Evolutionary conservation across 2,329 filamentous ascomycete species (phyloP).

Genomic region (Colletotrichum shisoi): DNA sequence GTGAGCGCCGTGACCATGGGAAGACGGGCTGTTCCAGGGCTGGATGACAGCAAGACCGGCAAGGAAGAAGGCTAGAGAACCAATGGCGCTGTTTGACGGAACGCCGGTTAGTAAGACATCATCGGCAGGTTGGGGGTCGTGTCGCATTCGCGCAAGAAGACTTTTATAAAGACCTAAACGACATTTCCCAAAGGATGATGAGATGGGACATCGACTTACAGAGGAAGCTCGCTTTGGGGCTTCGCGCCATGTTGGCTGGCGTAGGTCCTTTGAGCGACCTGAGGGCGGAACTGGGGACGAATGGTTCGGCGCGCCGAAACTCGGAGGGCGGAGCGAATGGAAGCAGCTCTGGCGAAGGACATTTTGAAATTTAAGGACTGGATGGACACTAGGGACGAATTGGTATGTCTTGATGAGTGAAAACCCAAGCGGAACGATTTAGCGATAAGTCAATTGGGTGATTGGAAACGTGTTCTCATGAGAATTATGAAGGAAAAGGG

Average conservation of each 20-base stretch:
- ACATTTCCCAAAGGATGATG: not conserved
- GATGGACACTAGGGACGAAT: not conserved
- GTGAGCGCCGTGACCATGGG: slow-evolving; percentile 29
- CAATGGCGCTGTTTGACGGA: slow-evolving; percentile 18
- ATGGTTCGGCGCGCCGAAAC: slow-evolving; percentile 35
- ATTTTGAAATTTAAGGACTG: not conserved
- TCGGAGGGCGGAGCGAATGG: slow-evolving; percentile 36
- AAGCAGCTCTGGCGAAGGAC: slow-evolving; percentile 33
- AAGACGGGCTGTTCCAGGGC: slow-evolving; percentile 26
- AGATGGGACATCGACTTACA: slow-evolving; percentile 10
- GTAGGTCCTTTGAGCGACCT: slow-evolving; percentile 34
- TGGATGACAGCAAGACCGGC: slow-evolving; percentile 34
- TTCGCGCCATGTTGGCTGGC: slow-evolving; percentile 37
- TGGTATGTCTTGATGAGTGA: not conserved
- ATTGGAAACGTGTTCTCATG: slow-evolving; percentile 17
- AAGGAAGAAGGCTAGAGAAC: slow-evolving; percentile 24
- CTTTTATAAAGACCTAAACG: not conserved
- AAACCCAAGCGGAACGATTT: not conserved
- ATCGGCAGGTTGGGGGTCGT: not conserved
- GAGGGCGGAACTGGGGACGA: slow-evolving; percentile 33
- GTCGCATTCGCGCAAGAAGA: not conserved
- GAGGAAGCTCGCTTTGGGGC: slow-evolving; percentile 35
- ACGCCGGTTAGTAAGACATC: not conserved
- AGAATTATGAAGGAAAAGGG: not conserved
- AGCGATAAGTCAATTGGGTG: slow-evolving; percentile 12